phyloP scores from a whole-genome alignment of 805 yeast species.

The Barnettozyma sucrosica region DNA sequence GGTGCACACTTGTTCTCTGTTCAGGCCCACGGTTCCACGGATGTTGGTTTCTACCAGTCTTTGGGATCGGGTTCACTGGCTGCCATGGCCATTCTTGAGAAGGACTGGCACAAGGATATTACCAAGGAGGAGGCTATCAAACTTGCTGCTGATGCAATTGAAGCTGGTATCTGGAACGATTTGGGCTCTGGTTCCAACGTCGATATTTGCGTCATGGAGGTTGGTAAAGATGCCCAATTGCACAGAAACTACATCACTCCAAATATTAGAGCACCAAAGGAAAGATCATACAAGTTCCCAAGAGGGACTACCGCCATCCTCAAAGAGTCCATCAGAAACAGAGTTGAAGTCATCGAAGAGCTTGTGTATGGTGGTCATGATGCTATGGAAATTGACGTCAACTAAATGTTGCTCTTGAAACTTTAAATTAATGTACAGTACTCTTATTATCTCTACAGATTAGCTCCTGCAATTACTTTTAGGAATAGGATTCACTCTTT shows the following conservation, averaged over 20 bases:
- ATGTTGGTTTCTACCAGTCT: conserved; percentile 87
- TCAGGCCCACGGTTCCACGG: conserved; percentile 98
- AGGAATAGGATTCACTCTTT: not conserved
- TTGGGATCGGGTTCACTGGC: conserved; percentile 97
- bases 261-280: conserved; percentile 78
- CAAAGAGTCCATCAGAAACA: conserved; percentile 55
- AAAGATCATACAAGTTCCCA: conserved; percentile 75
- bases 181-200: conserved; percentile 98
- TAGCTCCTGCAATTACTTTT: not conserved
- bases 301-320: conserved; percentile 93
- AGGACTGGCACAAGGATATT: conserved; percentile 75
- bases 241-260: conserved; percentile 88
- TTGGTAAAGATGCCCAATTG: conserved; percentile 80
- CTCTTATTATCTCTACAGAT: not conserved
- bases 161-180: conserved; percentile 98
- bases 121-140: conserved; percentile 86
- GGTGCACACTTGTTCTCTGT: conserved; percentile 90
- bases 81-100: conserved; percentile 95
- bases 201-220: conserved; percentile 94
- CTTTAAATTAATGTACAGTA: conserved; percentile 6
- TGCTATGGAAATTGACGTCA: conserved; percentile 47
- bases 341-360: conserved; percentile 58
- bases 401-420: not conserved
- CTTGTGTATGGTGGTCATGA: conserved; percentile 37
- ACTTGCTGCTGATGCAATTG: conserved; percentile 87